These are phyloP conservation scores for Mycena crocata DNA, from an alignment of 768 basidiomycete genomes.

Conservation along the genomic window DNA sequence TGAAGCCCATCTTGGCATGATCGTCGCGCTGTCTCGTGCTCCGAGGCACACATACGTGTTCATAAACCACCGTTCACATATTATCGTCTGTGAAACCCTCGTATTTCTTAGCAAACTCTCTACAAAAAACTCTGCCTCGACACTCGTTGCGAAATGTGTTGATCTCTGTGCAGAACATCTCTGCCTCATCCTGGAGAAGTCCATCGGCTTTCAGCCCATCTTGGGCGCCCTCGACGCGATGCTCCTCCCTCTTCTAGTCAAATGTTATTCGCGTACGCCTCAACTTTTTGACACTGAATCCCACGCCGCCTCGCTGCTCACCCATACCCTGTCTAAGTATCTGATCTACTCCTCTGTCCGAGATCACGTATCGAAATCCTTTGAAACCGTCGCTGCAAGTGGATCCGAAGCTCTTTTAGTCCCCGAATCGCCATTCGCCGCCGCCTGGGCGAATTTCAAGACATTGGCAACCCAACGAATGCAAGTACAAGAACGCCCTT, in stretches of 20 bases:
- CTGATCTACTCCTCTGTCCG: constrained; percentile 5
- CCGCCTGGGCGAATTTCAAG: constrained; percentile 9
- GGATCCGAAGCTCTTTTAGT: neutral
- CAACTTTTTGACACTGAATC: constrained; percentile 1
- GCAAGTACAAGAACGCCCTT: neutral
- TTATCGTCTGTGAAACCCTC: neutral
- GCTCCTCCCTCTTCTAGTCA: constrained; percentile 6
- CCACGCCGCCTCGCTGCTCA: neutral
- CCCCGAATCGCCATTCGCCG: neutral
- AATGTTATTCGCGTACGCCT: constrained; percentile 6
- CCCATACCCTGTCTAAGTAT: constrained; percentile 5
- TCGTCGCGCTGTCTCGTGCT: constrained; percentile 11
- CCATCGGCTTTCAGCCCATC: constrained; percentile 1
- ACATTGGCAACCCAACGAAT: neutral
- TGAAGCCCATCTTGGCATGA: constrained; percentile 16
- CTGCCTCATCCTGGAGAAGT: constrained; percentile 7
- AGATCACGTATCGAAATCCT: constrained; percentile 8
- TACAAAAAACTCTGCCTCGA: neutral
- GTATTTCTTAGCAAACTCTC: neutral
- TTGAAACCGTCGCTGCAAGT: neutral
- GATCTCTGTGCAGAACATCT: constrained; percentile 16
- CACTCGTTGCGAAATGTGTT: neutral
- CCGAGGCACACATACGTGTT: neutral
- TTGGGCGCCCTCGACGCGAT: constrained; percentile 4
- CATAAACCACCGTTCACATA: neutral